Conservation (phyloP, 2,329 filamentous ascomycete species). For the Pyricularia grisea region DNA sequence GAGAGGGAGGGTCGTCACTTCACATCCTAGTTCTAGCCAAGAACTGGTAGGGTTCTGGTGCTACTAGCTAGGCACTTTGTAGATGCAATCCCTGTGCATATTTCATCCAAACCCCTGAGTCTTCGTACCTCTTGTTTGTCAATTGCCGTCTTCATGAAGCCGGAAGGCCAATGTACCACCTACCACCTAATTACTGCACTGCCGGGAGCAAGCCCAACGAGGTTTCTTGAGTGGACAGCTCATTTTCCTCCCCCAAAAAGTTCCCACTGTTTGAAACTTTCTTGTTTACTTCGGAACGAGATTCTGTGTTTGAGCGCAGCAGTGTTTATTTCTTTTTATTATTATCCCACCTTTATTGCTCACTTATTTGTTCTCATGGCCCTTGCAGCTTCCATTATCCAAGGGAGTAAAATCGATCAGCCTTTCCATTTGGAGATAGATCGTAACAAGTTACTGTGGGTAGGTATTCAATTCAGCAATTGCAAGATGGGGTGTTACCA, state of each 20-base stretch:
- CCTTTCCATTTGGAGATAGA: neutral
- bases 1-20: neutral
- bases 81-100: neutral
- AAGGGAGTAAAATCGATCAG: neutral
- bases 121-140: neutral
- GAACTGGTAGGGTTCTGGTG: neutral
- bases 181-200: neutral
- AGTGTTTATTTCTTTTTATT: neutral
- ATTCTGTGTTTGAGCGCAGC: neutral
- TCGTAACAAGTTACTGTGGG: neutral
- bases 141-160: neutral
- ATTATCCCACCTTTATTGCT: neutral
- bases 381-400: neutral
- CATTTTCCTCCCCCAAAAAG: neutral
- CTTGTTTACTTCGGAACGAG: neutral
- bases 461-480: neutral
- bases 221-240: neutral
- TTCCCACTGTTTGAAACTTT: neutral
- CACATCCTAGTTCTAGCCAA: neutral
- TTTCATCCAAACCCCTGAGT: neutral
- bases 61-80: neutral
- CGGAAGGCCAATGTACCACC: neutral
- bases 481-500: neutral
- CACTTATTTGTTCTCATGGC: neutral
- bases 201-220: neutral